Percentiles rank a stretch among this genome's conserved stretches.
Evolutionary conservation across 306 rosid genomes (phyloP).

Genomic region (Betula pendula): DNA sequence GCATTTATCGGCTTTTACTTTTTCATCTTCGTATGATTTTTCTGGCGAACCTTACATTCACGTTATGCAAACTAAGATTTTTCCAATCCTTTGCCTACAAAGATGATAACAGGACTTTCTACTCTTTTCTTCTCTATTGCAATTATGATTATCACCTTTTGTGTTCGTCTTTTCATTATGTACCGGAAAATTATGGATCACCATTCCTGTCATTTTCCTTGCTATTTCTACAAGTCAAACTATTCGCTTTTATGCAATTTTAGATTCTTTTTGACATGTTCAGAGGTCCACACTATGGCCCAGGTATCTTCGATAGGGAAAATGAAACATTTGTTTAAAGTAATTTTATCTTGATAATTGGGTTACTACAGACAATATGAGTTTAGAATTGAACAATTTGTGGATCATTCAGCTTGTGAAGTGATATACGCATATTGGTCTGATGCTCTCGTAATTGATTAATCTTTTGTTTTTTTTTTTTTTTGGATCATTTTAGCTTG

Average conservation of each 20-base stretch:
- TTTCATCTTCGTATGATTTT: background rate
- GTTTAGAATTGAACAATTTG: too few species aligned
- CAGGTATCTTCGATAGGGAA: background rate
- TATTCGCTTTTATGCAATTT: background rate
- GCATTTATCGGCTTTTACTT: background rate
- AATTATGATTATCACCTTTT: background rate
- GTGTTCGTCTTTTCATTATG: background rate
- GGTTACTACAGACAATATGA: too few species aligned
- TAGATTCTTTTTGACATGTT: background rate
- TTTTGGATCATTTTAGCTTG: too few species aligned
- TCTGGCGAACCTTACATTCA: background rate
- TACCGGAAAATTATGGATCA: too few species aligned
- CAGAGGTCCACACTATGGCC: too few species aligned
- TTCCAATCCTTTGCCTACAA: background rate
- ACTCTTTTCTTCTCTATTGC: background rate
- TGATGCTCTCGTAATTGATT: too few species aligned
- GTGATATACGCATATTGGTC: too few species aligned
- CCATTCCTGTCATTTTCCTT: background rate
- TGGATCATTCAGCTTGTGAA: too few species aligned
- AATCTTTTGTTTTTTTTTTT: too few species aligned
- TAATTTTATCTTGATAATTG: too few species aligned
- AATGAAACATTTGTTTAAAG: background rate
- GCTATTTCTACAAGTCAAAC: background rate
- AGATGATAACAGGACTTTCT: background rate
- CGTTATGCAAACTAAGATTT: constrained; percentile 8